Percentiles rank a stretch among this genome's conserved stretches.
Evolutionary conservation across 805 yeast genomes (phyloP).

Genomic region (Ogataea minuta): DNA sequence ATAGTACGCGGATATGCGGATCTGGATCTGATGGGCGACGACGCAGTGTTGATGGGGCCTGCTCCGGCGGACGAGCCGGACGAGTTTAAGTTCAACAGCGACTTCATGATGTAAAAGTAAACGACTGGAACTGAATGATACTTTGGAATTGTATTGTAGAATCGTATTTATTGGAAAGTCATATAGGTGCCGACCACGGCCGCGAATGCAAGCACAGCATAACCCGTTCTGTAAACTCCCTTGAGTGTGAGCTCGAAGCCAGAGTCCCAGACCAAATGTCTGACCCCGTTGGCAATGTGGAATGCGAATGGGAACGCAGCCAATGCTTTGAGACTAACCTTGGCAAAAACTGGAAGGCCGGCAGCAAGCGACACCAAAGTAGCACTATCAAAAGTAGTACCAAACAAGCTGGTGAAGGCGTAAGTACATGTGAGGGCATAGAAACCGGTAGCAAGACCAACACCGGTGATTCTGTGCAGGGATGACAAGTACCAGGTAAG

Average conservation of each 20-base stretch:
- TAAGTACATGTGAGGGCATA: conserved; percentile 75
- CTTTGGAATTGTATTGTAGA: conserved; percentile 1
- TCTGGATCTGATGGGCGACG: conserved; percentile 6
- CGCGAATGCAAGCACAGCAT: conserved; percentile 69
- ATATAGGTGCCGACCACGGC: conserved; percentile 58
- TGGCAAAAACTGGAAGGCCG: conserved; percentile 60
- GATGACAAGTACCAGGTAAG: conserved; percentile 78
- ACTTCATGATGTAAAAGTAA: conserved; percentile 24
- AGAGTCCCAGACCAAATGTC: conserved; percentile 93
- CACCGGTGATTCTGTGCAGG: conserved; percentile 86
- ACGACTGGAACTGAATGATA: conserved; percentile 1
- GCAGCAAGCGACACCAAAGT: conserved; percentile 54
- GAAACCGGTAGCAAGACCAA: conserved; percentile 73
- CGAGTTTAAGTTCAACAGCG: conserved; percentile 17
- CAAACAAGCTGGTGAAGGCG: conserved; percentile 66
- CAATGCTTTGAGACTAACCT: conserved; percentile 62
- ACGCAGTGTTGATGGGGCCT: conserved; percentile 4
- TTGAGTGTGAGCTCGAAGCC: conserved; percentile 76
- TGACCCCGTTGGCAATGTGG: conserved; percentile 83
- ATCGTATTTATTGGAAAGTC: conserved; percentile 37
- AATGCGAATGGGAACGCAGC: conserved; percentile 82
- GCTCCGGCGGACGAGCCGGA: conserved; percentile 2
- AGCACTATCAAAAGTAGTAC: conserved; percentile 54
- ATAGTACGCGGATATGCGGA: conserved; percentile 9
- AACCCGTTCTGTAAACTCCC: conserved; percentile 93